Percentiles rank a stretch among this genome's conserved stretches.
Evolutionary conservation across 2,329 filamentous ascomycete species (phyloP).

Genomic region (Fusarium duplospermum): DNA sequence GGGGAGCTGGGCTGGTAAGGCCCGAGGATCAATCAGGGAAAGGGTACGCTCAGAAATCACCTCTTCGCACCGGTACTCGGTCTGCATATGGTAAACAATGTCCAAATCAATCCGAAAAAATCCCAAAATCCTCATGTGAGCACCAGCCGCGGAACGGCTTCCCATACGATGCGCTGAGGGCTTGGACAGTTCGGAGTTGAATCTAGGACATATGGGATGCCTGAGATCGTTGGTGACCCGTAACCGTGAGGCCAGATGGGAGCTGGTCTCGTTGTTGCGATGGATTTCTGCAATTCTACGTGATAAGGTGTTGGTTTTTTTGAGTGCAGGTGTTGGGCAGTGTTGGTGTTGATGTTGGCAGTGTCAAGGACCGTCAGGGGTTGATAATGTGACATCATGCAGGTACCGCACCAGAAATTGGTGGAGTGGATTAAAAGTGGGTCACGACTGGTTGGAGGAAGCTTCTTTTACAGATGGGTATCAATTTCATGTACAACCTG

Average conservation of each 20-base stretch:
- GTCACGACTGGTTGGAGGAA: not conserved
- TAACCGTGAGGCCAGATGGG: conserved; percentile 9
- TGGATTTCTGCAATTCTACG: not conserved
- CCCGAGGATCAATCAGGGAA: not conserved
- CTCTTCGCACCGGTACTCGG: conserved; percentile 1
- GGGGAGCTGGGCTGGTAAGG: not conserved
- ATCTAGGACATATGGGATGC: not conserved
- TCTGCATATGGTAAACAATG: not conserved
- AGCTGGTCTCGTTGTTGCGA: not conserved
- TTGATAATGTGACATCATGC: not conserved
- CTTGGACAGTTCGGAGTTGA: not conserved
- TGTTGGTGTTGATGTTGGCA: not conserved
- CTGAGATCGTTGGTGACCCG: not conserved
- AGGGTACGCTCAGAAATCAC: not conserved
- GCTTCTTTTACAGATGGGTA: not conserved
- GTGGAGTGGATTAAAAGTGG: not conserved
- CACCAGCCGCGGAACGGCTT: not conserved
- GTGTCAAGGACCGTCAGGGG: not conserved
- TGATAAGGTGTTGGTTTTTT: not conserved
- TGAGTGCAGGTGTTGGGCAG: not conserved
- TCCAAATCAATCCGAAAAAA: not conserved
- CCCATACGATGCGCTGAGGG: not conserved
- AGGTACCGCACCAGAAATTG: not conserved
- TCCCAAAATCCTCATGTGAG: not conserved
- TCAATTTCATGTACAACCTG: not conserved